These are phyloP conservation scores for Penicillium mononematosum DNA, from an alignment of 495 filamentous ascomycete species.

Conservation along the genomic window DNA sequence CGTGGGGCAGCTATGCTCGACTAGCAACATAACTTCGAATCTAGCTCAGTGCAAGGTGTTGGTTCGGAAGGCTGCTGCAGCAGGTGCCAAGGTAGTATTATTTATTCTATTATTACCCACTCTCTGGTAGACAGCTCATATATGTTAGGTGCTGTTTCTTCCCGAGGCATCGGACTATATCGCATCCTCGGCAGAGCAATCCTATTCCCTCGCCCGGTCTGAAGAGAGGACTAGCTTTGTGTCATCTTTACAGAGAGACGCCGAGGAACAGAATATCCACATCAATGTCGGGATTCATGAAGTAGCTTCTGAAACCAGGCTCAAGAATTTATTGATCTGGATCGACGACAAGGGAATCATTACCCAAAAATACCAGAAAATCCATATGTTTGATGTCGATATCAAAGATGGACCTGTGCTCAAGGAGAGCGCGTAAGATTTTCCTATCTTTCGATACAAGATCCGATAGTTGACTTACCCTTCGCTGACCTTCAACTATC, in stretches of 20 bases:
- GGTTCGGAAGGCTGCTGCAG: conserved; percentile 67
- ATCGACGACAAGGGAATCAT: conserved; percentile 65
- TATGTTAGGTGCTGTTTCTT: conserved; percentile 74
- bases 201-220: conserved; percentile 62
- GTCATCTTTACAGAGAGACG: conserved; percentile 65
- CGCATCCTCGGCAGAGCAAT: conserved; percentile 61
- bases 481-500: conserved; percentile 1
- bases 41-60: conserved; percentile 70
- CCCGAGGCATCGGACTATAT: conserved; percentile 94
- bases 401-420: conserved; percentile 60
- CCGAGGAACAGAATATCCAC: conserved; percentile 56
- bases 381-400: conserved; percentile 76
- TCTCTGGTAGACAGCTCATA: background rate
- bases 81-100: conserved; percentile 67
- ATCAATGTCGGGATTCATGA: conserved; percentile 92
- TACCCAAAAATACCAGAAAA: conserved; percentile 67
- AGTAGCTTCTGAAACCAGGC: conserved; percentile 54
- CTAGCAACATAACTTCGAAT: conserved; percentile 74
- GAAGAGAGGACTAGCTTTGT: conserved; percentile 63
- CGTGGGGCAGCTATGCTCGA: conserved; percentile 84
- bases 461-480: background rate
- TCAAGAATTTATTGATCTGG: conserved; percentile 68
- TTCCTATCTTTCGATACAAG: background rate
- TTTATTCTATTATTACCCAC: background rate
- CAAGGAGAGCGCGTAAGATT: conserved; percentile 56